Evolutionary conservation across 495 filamentous ascomycete genomes (phyloP).

Genomic region (Aspergillus nidulans): DNA sequence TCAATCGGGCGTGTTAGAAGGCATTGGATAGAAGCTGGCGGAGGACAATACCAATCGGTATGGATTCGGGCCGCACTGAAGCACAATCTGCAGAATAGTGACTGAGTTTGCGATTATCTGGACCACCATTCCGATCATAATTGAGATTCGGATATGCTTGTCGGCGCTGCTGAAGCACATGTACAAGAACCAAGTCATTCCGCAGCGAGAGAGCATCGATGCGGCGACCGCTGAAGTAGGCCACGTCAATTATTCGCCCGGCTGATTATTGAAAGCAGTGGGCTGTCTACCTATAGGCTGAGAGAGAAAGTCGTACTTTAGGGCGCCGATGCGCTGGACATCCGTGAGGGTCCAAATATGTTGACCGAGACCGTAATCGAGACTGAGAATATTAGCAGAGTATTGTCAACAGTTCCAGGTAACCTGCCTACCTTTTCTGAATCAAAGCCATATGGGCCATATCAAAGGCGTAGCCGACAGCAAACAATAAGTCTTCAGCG

Average conservation of each 20-base stretch:
- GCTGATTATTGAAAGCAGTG: too few relatives aligned
- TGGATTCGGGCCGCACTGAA: conserved; percentile 36
- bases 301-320: too few relatives aligned
- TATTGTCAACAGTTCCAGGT: not conserved
- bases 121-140: conserved; percentile 28
- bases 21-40: too few relatives aligned
- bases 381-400: conserved; percentile 16
- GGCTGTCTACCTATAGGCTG: too few relatives aligned
- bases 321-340: conserved; percentile 7
- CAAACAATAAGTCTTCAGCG: conserved; percentile 31
- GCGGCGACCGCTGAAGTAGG: conserved; percentile 42
- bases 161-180: conserved; percentile 33
- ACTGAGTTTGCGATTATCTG: conserved; percentile 33
- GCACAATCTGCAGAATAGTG: conserved; percentile 32
- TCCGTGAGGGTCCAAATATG: conserved; percentile 26
- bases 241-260: too few relatives aligned
- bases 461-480: conserved; percentile 28
- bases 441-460: conserved; percentile 30
- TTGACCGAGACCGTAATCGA: conserved; percentile 30
- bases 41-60: conserved; percentile 27
- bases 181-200: conserved; percentile 39
- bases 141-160: conserved; percentile 23
- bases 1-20: not conserved
- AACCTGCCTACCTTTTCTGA: conserved; percentile 24
- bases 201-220: conserved; percentile 38